Evolutionary conservation across 768 basidiomycete genomes (phyloP), one percentile per base, ranked within the genome.

Genomic region (Sistotremastrum niveocremeum): DNA sequence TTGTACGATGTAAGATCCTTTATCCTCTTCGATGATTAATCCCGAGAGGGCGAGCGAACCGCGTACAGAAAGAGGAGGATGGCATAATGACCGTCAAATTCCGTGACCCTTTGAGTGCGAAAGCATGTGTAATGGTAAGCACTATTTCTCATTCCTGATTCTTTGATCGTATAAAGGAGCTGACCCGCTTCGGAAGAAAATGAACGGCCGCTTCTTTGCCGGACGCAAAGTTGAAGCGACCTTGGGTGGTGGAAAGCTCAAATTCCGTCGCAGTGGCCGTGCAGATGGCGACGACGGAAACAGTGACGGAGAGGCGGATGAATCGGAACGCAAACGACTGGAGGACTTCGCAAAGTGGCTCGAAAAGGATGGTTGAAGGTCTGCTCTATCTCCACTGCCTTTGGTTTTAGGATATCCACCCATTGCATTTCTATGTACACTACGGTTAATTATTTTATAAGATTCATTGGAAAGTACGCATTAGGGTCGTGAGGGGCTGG

Each of bases 51-150:
- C 41, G 37, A 12, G 35, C 36, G 9, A 46, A 9, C 39, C 4
- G 7, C 37, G 20, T 49, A 37, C 63, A 99, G 91, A 78, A 82
- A 70, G 95, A 99, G 61, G 64, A 77, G 34, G 89, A 94, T 35
- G 94, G 95, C 3, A 65, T 98, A 51, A 97, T 98, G 79, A 93
- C 91, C 0, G 81, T 98, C 51, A 95, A 97, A 55, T 99, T 97
- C 69, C 79, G 79, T 47, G 93, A 97, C 56, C 74, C 86, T 9
- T 54, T 94, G n/a, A 78, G 88, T 48, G 95, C 95, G 4, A 82
- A 93, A 61, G 94, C 90, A 4, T 99, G 94, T 55, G 67, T 99
- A 12, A 49, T 89, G 50, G 90, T 86, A 52, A 52, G 83, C 69
- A 31, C 40, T 12, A 20, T 43, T 35, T 52, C 49, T 30, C 10